phyloP scores from a whole-genome alignment of 2,329 filamentous ascomycete genomes.

The Monilinia fructicola region DNA sequence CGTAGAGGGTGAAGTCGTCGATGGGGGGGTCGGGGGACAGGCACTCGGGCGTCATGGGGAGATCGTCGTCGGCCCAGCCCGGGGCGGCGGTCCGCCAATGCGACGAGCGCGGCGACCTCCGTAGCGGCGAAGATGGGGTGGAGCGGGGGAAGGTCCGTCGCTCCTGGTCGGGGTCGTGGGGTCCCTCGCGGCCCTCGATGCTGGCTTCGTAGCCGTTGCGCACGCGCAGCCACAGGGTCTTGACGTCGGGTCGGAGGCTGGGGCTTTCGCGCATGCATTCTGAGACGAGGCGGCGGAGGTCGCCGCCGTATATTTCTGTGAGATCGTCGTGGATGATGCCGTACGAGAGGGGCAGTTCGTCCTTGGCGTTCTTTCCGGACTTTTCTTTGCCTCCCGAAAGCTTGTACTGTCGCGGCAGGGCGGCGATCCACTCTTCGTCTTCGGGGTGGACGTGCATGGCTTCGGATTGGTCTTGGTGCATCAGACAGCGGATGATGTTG shows the following conservation, averaged over 20 bases:
- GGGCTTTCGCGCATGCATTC: slow-evolving; percentile 3
- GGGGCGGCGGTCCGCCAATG: neutral
- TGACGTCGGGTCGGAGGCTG: neutral
- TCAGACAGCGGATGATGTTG: slow-evolving; percentile 3
- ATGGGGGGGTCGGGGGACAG: accelerated
- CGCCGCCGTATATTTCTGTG: neutral
- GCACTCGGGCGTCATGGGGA: neutral
- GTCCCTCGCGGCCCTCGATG: too few relatives aligned
- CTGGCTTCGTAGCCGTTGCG: neutral
- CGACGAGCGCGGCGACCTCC: neutral
- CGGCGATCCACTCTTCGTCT: neutral
- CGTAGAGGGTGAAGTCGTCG: accelerated
- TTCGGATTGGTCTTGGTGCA: neutral
- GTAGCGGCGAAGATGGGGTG: neutral
- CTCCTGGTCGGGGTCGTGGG: accelerated
- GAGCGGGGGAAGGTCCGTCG: neutral
- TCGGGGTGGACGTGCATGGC: neutral
- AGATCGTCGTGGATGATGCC: neutral
- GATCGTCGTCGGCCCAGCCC: neutral
- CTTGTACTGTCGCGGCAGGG: neutral
- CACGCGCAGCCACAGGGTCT: neutral
- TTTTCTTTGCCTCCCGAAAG: too few relatives aligned
- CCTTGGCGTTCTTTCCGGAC: too few relatives aligned
- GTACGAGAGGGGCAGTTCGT: neutral
- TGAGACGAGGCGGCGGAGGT: neutral